Base-by-base conservation (phyloP, 148 eudicot genomes). In the Bassia scoparia region DNA sequence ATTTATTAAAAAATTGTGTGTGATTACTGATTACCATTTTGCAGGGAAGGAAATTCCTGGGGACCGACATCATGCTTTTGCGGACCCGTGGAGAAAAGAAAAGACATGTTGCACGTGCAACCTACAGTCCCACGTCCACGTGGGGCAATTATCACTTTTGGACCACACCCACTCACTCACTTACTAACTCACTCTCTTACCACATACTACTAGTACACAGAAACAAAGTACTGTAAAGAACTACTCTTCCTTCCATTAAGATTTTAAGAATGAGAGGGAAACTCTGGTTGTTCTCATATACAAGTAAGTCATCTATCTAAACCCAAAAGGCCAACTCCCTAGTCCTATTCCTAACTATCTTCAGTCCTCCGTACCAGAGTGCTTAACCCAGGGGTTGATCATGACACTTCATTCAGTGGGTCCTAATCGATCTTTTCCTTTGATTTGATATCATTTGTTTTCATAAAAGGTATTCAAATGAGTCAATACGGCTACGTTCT, bases 21-120 rank as follows among this genome's bases (percentile, higher is more conserved):
- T 38, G 43, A 35, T 7, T 37, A 37, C 41, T 37, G 41, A 41
- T 41, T 41, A 41, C 46, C 26, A 66, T 66, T 41, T 43, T 66
- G 50, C 67, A 68, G 61, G 67, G 72, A 46, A 33, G 49, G 48
- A 69, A 74, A 70, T 54, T 54, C 61, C 41, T 37, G 49, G 78
- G 75, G 74, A 44, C 74, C 70, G 73, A 79, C 74, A 79, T 59
- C 74, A 74, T 79, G 81, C 50, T 74, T 79, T 77, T 64, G 72
- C 59, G 76, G 76, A 71, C 80, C 76, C 71, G 69, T 24, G 10
- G 50, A 56, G 58, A 61, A 54, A 33, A 64, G 24, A 46, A 69
- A 68, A 74, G 70, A 74, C 64, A 74, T 53, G 66, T 70, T 79
- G 78, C 82, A 79, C 82, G 82, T 79, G 82, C 82, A 79, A 21